Evolutionary conservation across 1,139 yeast genomes (phyloP).

Genomic region (Tardiomyces blankii): DNA sequence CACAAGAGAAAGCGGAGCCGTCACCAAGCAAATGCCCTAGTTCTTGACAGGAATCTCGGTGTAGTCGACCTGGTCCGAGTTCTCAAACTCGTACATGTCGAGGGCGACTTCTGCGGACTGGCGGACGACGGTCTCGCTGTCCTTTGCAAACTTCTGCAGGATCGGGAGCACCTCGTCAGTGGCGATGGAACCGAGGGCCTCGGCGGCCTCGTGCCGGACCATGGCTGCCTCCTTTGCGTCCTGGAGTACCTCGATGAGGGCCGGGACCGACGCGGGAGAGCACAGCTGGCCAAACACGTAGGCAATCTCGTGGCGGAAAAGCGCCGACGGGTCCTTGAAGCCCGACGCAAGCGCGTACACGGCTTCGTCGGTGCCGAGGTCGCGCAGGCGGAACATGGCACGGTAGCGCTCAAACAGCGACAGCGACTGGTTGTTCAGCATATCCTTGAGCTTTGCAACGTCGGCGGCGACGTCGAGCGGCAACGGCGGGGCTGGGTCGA

Average conservation of each 20-base stretch:
- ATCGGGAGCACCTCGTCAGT: conserved; percentile 94
- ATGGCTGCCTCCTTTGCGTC: conserved; percentile 81
- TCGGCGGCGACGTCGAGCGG: conserved; percentile 38
- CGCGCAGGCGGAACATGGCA: conserved; percentile 97
- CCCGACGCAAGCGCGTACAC: conserved; percentile 87
- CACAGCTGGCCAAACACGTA: conserved; percentile 96
- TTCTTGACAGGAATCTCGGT: conserved; percentile 29
- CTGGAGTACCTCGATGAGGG: conserved; percentile 69
- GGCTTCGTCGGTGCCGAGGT: conserved; percentile 87
- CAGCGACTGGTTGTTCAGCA: conserved; percentile 64
- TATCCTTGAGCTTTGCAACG: conserved; percentile 50
- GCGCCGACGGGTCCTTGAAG: conserved; percentile 79
- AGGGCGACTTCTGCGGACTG: conserved; percentile 95
- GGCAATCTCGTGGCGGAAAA: conserved; percentile 96
- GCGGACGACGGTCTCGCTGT: conserved; percentile 80
- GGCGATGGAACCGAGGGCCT: conserved; percentile 93
- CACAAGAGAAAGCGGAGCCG: too few species aligned
- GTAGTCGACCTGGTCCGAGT: conserved; percentile 74
- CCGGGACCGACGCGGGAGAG: conserved; percentile 86
- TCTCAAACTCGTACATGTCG: conserved; percentile 96
- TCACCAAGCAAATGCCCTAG: not conserved
- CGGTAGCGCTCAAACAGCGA: conserved; percentile 91
- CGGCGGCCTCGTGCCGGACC: conserved; percentile 99
- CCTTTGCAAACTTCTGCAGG: conserved; percentile 65
- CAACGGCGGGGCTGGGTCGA: conserved; percentile 98